Conservation (phyloP, 2,329 filamentous ascomycete species). For the Pyricularia grisea region DNA sequence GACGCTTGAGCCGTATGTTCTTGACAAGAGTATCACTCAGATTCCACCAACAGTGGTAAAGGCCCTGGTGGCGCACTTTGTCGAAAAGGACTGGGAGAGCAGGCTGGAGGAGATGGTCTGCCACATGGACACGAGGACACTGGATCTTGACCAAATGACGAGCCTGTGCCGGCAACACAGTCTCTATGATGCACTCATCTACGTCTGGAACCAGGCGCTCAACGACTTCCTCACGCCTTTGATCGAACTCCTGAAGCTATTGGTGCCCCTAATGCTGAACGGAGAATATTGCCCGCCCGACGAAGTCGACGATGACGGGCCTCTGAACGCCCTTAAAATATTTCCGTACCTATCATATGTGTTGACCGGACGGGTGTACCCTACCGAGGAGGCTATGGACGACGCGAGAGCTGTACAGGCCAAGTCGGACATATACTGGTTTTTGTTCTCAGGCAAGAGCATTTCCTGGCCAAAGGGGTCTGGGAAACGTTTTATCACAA, state of each 20-base stretch:
- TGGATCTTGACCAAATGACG: conserved; percentile 92
- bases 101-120: conserved; percentile 91
- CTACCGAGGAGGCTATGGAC: conserved; percentile 66
- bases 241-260: conserved; percentile 68
- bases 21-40: conserved; percentile 64
- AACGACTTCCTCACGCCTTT: conserved; percentile 85
- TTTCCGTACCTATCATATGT: conserved; percentile 93
- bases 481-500: conserved; percentile 50
- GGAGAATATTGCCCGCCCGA: conserved; percentile 33
- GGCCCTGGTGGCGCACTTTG: conserved; percentile 73
- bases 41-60: conserved; percentile 82
- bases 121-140: conserved; percentile 77
- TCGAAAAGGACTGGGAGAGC: conserved; percentile 62
- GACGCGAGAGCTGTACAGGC: conserved; percentile 65
- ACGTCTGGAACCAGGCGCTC: conserved; percentile 91
- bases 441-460: conserved; percentile 79
- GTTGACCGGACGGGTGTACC: conserved; percentile 84
- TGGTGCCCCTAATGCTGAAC: conserved; percentile 48
- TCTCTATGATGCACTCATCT: conserved; percentile 90
- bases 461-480: conserved; percentile 65
- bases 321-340: conserved; percentile 73
- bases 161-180: conserved; percentile 82
- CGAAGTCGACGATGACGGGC: conserved; percentile 42
- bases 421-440: conserved; percentile 85
- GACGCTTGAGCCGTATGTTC: conserved; percentile 77